phyloP scores from a whole-genome alignment of 2,329 filamentous ascomycete genomes.

The Venturia oleaginea region DNA sequence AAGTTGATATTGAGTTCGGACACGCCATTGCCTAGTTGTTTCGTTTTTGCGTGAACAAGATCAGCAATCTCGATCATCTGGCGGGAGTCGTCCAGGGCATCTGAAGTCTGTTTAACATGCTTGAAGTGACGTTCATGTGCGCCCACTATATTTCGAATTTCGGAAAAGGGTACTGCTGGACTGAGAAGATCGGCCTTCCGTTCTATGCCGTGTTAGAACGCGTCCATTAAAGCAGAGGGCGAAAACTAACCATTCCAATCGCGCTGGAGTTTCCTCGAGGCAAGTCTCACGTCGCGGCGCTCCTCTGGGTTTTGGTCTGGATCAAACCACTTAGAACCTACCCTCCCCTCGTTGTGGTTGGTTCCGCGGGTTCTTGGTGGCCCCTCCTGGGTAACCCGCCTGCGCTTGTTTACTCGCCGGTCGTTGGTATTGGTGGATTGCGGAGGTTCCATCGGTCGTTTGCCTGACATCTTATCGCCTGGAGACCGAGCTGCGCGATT shows the following conservation, averaged over 20 bases:
- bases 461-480: conserved; percentile 33
- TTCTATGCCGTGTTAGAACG: conserved; percentile 40
- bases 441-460: conserved; percentile 32
- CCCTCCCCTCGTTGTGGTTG: conserved; percentile 20
- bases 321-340: conserved; percentile 51
- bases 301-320: conserved; percentile 72
- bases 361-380: background rate
- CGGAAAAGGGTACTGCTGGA: conserved; percentile 41
- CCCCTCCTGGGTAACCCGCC: conserved; percentile 22
- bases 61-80: conserved; percentile 75
- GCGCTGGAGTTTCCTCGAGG: conserved; percentile 57
- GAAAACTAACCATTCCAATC: conserved; percentile 46
- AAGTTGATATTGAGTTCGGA: conserved; percentile 67
- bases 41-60: conserved; percentile 67
- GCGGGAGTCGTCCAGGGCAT: conserved; percentile 85
- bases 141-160: background rate
- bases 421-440: background rate
- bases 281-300: conserved; percentile 60
- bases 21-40: conserved; percentile 64
- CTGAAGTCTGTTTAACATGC: conserved; percentile 75
- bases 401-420: conserved; percentile 30
- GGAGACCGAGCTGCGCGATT: conserved; percentile 25
- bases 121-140: conserved; percentile 33
- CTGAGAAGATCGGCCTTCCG: conserved; percentile 63
- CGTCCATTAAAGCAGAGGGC: background rate